Conservation (phyloP, 495 filamentous ascomycete genomes). For the Penicillium lividum region DNA sequence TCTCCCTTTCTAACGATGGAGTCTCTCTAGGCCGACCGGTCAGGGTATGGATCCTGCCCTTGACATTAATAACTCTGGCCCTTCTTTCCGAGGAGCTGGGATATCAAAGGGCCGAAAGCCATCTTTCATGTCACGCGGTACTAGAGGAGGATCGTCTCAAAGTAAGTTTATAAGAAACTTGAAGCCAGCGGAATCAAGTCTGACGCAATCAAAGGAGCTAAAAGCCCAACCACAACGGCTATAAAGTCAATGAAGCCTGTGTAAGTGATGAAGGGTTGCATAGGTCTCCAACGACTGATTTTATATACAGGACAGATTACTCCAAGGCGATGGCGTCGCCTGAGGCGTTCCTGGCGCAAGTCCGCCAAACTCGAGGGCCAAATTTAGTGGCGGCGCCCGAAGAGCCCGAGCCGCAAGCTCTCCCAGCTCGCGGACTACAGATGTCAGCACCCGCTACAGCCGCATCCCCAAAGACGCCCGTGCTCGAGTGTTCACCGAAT, state of each 20-base stretch:
- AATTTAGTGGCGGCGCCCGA: too few species aligned
- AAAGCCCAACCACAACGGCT: neutral
- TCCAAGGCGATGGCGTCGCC: neutral
- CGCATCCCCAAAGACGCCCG: too few species aligned
- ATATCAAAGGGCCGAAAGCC: neutral
- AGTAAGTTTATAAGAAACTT: neutral
- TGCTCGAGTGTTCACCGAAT: too few species aligned
- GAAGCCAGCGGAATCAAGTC: neutral
- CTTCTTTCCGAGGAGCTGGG: neutral
- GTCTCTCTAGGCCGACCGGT: neutral
- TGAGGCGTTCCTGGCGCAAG: neutral
- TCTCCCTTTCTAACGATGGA: neutral
- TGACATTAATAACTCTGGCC: conserved; percentile 18
- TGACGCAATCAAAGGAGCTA: neutral
- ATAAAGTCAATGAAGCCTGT: neutral
- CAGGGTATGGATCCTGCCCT: conserved; percentile 27
- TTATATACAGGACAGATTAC: neutral
- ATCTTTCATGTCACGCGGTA: neutral
- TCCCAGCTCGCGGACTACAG: too few species aligned
- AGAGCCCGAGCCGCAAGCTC: too few species aligned
- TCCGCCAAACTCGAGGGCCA: neutral
- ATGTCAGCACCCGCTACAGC: too few species aligned
- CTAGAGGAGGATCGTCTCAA: neutral
- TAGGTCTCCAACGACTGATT: neutral
- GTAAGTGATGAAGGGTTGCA: neutral